A percentile compares a stretch with the other conserved stretches of the same genome.
These are phyloP conservation scores for Hysterangium stoloniferum DNA, from an alignment of 768 basidiomycete species.

Conservation along the genomic window DNA sequence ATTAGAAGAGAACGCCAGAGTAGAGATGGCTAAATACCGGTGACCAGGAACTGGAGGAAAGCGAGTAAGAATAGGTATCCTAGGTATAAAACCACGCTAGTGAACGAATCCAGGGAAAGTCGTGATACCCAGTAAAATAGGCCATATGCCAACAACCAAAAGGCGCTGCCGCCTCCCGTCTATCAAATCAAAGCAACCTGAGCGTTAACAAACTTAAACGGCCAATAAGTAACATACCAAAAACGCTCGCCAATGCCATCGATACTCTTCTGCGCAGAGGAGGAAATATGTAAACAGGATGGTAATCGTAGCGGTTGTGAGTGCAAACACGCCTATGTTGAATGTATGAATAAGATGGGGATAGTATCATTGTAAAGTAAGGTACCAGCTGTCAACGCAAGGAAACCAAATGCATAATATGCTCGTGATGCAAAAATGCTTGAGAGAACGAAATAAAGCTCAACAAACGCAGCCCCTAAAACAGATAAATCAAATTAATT, in stretches of 20 bases:
- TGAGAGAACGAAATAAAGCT: constrained; percentile 87
- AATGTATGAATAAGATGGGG: background rate
- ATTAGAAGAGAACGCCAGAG: constrained; percentile 8
- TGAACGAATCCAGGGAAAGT: constrained; percentile 75
- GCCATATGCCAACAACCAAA: constrained; percentile 88
- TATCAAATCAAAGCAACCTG: background rate
- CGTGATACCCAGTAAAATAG: constrained; percentile 83
- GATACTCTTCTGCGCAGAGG: constrained; percentile 91
- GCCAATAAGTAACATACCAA: background rate
- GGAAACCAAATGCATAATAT: constrained; percentile 95
- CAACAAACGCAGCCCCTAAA: constrained; percentile 90
- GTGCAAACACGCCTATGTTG: constrained; percentile 49
- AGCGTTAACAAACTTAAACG: background rate
- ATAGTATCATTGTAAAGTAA: background rate
- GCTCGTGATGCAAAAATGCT: constrained; percentile 86
- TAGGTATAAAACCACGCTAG: constrained; percentile 77
- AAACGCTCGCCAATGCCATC: constrained; percentile 33
- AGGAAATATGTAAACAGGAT: constrained; percentile 87
- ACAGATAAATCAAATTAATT: constrained; percentile 5
- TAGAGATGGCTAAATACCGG: constrained; percentile 43
- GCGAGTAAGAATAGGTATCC: constrained; percentile 84
- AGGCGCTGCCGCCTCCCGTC: constrained; percentile 84
- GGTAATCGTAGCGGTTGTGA: constrained; percentile 87
- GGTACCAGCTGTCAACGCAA: constrained; percentile 64
- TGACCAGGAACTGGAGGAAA: constrained; percentile 80